Evolutionary conservation across 2,329 filamentous ascomycete genomes (phyloP), one percentile per base, ranked within the genome.

Genomic region (Capronia americana): DNA sequence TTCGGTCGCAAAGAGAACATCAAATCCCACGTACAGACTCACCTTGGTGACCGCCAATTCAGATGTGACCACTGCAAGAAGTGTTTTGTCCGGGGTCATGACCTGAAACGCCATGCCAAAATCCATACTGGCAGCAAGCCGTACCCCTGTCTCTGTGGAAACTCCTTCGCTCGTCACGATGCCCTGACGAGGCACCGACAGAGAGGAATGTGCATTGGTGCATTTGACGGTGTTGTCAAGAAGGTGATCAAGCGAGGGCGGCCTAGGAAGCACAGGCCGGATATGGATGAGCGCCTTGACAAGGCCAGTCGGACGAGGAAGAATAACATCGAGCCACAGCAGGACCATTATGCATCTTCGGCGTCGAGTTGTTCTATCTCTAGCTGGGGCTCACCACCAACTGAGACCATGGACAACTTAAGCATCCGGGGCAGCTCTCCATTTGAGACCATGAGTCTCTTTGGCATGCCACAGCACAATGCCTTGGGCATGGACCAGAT

Each of bases 1-100:
- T 98, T 99, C 76, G 94, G 93, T n/a, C 88, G 95, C 73, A 96
- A 97, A 78, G 95, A 99, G 79, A 98, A 99, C 80, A 97, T 98
- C 83, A 96, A 97, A 77, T 96, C 93, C 0, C 95, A 99, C 77
- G 92, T 99, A 14, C 95, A 99, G 80, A 99, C 95, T 3, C 95
- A 99, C 79, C 89, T 99, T 70, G 95, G 96, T 74, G 95, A 99
- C 78, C 87, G 95, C 56, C 95, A 97, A 77, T 99, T 92, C 81
- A 90, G 92, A 78, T 99, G 95, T 80, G 93, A 94, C 54, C 90
- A 91, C 63, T 99, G 95, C 82, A 86, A 90, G 60, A 98, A 98
- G 81, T 94, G 93, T 80, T 99, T 99, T 77, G 95, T 98, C 50
- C 90, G 95, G 44, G 93, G 97, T 74, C 95, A 99, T 77, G 95